phyloP scores from a whole-genome alignment of 805 yeast genomes.

The Kuraishia piskuri region DNA sequence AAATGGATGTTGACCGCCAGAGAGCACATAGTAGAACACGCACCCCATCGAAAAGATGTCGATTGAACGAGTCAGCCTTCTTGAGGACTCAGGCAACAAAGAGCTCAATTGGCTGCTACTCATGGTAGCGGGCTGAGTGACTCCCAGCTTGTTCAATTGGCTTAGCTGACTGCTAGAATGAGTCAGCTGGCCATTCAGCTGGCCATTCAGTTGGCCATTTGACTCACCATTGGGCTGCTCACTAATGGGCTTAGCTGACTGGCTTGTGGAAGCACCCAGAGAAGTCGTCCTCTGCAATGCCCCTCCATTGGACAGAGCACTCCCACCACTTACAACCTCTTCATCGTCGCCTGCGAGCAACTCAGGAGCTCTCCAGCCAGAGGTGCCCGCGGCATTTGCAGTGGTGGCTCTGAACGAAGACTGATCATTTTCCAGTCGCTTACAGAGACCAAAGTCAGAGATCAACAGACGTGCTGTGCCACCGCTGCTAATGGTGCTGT shows the following conservation, averaged over 20 bases:
- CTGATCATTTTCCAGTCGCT: conserved; percentile 84
- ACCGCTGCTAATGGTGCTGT: conserved; percentile 8
- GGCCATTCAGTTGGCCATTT: too few species aligned
- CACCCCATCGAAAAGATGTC: conserved; percentile 95
- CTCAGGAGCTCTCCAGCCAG: conserved; percentile 99
- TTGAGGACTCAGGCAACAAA: conserved; percentile 29
- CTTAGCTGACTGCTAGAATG: too few species aligned
- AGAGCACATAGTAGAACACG: conserved; percentile 77
- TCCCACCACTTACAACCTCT: conserved; percentile 6
- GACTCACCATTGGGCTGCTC: too few species aligned
- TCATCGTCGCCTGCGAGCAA: conserved; percentile 38
- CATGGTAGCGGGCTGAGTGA: neutral
- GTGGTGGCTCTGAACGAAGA: conserved; percentile 90
- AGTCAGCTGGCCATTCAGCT: too few species aligned
- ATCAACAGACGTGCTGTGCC: conserved; percentile 62
- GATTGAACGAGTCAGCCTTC: conserved; percentile 77
- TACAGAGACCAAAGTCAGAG: conserved; percentile 94
- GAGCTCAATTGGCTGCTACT: conserved; percentile 2
- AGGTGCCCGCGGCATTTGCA: conserved; percentile 90
- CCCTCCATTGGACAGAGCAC: neutral
- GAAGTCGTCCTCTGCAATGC: neutral
- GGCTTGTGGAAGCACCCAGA: neutral
- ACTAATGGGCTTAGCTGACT: neutral
- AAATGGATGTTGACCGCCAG: conserved; percentile 86
- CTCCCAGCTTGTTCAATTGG: neutral